A percentile compares a stretch with the other conserved stretches of the same genome.
Evolutionary conservation across 208 protist species (phyloP).

Genomic region (Leishmania lainsoni): DNA sequence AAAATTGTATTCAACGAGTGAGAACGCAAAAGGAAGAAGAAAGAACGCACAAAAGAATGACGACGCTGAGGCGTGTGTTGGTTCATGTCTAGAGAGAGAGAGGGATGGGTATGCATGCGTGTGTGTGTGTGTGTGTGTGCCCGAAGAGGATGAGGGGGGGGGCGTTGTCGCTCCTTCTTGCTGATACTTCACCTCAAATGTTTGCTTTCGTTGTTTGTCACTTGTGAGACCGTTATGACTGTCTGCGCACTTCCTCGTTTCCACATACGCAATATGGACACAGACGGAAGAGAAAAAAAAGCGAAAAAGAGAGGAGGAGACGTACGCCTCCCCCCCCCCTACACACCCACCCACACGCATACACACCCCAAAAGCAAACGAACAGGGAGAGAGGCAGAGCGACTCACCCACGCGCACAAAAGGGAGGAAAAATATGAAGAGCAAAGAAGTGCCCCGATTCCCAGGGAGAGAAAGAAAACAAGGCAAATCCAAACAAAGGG

Average conservation of each 20-base stretch:
- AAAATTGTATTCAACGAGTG: too few species aligned
- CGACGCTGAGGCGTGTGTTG: too few species aligned
- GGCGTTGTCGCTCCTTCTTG: background rate
- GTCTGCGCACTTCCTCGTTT: too few species aligned
- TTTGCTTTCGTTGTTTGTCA: background rate
- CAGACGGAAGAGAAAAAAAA: background rate
- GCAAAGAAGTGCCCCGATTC: background rate
- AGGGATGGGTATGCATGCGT: background rate
- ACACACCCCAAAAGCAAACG: slow-evolving; percentile 2
- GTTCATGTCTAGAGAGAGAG: background rate
- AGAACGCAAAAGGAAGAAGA: too few species aligned
- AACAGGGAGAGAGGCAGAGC: background rate
- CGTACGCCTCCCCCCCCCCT: background rate
- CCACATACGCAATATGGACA: background rate
- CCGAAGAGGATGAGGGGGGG: background rate
- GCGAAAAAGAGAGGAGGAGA: background rate
- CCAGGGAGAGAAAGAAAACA: background rate
- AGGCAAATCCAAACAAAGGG: background rate
- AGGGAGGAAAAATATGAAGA: background rate
- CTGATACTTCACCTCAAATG: background rate
- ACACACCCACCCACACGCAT: background rate
- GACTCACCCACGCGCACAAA: background rate
- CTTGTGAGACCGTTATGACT: too few species aligned
- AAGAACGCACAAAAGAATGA: too few species aligned
- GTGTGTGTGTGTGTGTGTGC: background rate